phyloP scores from a whole-genome alignment of 495 filamentous ascomycete genomes.

The Podospora pseudopauciseta region DNA sequence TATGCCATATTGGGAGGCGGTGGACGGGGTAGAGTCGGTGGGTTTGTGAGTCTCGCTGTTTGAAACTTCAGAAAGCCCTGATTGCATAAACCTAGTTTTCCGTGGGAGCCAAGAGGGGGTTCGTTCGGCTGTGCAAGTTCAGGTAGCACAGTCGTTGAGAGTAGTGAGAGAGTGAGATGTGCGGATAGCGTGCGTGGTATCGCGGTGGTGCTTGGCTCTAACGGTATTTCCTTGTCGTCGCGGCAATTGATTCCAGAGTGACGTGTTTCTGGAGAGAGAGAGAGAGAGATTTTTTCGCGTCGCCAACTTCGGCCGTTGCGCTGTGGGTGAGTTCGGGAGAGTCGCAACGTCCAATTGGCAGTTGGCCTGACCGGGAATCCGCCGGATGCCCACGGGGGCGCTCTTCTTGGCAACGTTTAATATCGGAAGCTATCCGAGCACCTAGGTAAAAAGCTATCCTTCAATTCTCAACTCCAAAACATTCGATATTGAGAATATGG shows the following conservation, averaged over 20 bases:
- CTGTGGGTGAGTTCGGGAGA: too few species aligned
- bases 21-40: constrained; percentile 35
- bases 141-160: constrained; percentile 36
- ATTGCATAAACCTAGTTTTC: constrained; percentile 76
- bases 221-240: not conserved
- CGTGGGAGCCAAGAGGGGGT: constrained; percentile 34
- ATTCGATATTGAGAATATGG: not conserved
- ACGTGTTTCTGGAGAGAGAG: constrained; percentile 13
- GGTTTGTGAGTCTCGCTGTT: constrained; percentile 49
- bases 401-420: not conserved
- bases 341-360: not conserved
- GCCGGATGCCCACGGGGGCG: not conserved
- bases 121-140: constrained; percentile 63
- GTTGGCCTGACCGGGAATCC: not conserved
- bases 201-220: not conserved
- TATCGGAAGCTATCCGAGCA: not conserved
- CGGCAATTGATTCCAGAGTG: constrained; percentile 1
- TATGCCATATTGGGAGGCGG: constrained; percentile 73
- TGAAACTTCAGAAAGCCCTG: constrained; percentile 64
- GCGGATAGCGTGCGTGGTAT: not conserved
- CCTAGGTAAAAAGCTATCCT: not conserved
- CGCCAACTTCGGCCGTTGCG: not conserved
- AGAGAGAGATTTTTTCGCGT: not conserved
- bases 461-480: not conserved
- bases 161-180: not conserved